Conservation (phyloP, 169 alveolate species). For the Perkinsus olseni region DNA sequence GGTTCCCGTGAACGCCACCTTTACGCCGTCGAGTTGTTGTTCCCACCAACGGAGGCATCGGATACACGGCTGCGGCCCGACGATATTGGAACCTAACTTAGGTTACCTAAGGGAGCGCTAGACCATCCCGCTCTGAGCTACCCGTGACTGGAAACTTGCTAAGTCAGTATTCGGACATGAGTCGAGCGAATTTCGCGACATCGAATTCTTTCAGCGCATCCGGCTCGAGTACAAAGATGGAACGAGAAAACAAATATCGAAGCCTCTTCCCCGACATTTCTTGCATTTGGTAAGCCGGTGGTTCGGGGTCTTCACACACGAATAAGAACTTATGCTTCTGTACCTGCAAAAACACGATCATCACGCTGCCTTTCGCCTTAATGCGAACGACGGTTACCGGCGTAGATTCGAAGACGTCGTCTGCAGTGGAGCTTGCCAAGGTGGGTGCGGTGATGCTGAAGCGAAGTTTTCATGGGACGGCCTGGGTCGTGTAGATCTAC, state of each 20-base stretch:
- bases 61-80: not conserved
- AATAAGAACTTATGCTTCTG: not conserved
- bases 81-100: not conserved
- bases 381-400: not conserved
- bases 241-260: too few relatives aligned
- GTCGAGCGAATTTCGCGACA: too few relatives aligned
- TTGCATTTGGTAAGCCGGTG: not conserved
- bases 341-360: not conserved
- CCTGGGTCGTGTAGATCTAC: not conserved
- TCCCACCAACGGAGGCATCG: not conserved
- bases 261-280: too few relatives aligned
- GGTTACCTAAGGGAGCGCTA: too few relatives aligned
- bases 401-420: not conserved
- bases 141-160: too few relatives aligned
- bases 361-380: not conserved
- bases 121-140: not conserved
- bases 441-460: not conserved
- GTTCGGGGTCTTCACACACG: not conserved
- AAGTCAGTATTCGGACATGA: too few relatives aligned
- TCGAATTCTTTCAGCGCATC: too few relatives aligned
- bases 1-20: not conserved
- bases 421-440: not conserved
- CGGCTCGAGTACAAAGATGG: too few relatives aligned
- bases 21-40: not conserved
- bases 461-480: not conserved